phyloP scores from a whole-genome alignment of 164 flowering plant species.

The Vitis amurensis region DNA sequence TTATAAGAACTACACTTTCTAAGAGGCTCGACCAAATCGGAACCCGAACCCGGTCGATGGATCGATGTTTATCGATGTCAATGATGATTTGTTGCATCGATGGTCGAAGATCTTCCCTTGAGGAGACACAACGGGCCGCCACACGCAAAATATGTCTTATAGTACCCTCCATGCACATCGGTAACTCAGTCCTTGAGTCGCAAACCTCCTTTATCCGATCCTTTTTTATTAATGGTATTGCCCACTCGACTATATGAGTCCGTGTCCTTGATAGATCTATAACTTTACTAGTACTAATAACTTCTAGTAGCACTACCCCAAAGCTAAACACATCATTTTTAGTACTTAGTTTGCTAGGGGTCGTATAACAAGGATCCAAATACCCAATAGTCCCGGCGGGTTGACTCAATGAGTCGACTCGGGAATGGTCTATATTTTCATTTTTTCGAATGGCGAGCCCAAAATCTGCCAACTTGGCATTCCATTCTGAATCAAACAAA shows the following conservation, averaged over 20 bases:
- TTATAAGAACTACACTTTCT: slow-evolving; percentile 4
- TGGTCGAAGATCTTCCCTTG: slow-evolving; percentile 24
- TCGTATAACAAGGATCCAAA: slow-evolving; percentile 64
- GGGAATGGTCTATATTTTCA: background rate
- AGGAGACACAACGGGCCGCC: slow-evolving; percentile 43
- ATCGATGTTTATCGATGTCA: slow-evolving; percentile 20
- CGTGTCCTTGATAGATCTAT: slow-evolving; percentile 44
- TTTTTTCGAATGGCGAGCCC: slow-evolving; percentile 45
- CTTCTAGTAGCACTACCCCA: slow-evolving; percentile 70
- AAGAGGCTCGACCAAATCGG: slow-evolving; percentile 26
- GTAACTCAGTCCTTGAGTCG: slow-evolving; percentile 22
- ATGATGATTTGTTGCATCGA: slow-evolving; percentile 25
- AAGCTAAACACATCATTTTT: slow-evolving; percentile 70
- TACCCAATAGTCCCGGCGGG: slow-evolving; percentile 88
- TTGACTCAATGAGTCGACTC: slow-evolving; percentile 11
- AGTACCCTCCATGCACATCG: slow-evolving; percentile 24
- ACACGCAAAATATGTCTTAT: slow-evolving; percentile 26
- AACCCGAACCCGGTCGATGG: slow-evolving; percentile 13
- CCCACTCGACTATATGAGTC: slow-evolving; percentile 49
- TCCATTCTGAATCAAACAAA: slow-evolving; percentile 54
- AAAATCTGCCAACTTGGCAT: slow-evolving; percentile 60
- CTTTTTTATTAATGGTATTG: slow-evolving; percentile 23
- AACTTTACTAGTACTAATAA: slow-evolving; percentile 50
- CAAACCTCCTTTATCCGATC: slow-evolving; percentile 13
- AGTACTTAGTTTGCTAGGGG: slow-evolving; percentile 49